Base-by-base conservation (phyloP, 2,329 filamentous ascomycete species). In the Chrysoporthe austroafricana region DNA sequence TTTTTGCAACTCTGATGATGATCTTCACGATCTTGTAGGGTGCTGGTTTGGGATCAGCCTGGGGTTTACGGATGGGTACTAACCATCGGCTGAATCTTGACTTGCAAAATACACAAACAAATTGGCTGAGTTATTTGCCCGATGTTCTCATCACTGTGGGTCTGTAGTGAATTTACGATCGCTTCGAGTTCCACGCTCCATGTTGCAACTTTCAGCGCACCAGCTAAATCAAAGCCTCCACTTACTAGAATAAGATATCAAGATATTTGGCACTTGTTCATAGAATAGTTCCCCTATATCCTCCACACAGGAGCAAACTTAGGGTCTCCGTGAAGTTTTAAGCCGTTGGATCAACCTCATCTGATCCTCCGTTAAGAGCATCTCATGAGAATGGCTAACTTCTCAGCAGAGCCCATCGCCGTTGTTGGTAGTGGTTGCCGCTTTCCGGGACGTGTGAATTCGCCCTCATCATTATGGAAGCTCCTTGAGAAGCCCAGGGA, bases 341-440 rank as follows among this genome's bases (percentile, higher is more conserved):
- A n/a, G n/a, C 50, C 26, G 13, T 21, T 32, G 13, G n/a, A 54
- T 54, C n/a, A 21, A 26, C 9, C 26, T 9, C 26, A 26, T 34
- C 16, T 34, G 26, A 13, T 16, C 54, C 26, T 57, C 11, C 21
- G 14, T 34, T 16, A 57, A 34, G 21, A 57, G 7, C 54, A 54
- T 54, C 13, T 54, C 16, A 32, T 26, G 13, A 32, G n/a, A 54
- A 46, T 46, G 44, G 48, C 48, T 9, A n/a, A 52, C 11, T 52
- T 26, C 54, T 7, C 18, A 43, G 18, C 34, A 14, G 78, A 80
- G 63, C 79, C 80, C 32, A 81, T 82, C 66, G 81, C 80, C n/a
- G 75, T 82, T 42, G 73, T 83, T 62, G 80, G 80, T 62, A 77
- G 60, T n/a, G 78, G 74, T 4, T 82, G 79, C 70, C 77, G 79